phyloP scores from a whole-genome alignment of 805 yeast genomes.

The Cyberlindnera saturnus region DNA sequence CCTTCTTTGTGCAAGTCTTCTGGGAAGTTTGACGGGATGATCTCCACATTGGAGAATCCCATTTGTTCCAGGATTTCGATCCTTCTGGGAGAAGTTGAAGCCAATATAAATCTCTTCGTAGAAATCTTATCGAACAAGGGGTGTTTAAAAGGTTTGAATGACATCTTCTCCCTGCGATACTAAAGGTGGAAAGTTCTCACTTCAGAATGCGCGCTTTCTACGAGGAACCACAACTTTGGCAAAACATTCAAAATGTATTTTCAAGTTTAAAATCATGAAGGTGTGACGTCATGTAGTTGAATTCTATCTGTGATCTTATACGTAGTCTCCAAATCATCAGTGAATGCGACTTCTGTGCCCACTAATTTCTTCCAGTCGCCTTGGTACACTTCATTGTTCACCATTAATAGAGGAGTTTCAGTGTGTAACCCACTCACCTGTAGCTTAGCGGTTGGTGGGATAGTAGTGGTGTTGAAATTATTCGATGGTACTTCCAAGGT shows the following conservation, averaged over 20 bases:
- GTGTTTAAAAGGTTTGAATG: slow-evolving; percentile 23
- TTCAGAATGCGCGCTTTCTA: too few species aligned
- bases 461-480: slow-evolving; percentile 24
- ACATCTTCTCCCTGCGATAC: not conserved
- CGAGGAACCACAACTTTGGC: too few species aligned
- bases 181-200: too few species aligned
- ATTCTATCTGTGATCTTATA: slow-evolving; percentile 18
- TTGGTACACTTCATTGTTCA: slow-evolving; percentile 55
- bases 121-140: slow-evolving; percentile 25
- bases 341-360: slow-evolving; percentile 61
- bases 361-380: slow-evolving; percentile 74
- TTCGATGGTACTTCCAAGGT: slow-evolving; percentile 45
- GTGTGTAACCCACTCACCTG: slow-evolving; percentile 52
- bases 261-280: not conserved
- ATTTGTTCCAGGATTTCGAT: slow-evolving; percentile 60
- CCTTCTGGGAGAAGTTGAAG: slow-evolving; percentile 83
- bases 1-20: slow-evolving; percentile 63
- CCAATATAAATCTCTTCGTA: slow-evolving; percentile 45
- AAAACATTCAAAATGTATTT: not conserved
- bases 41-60: slow-evolving; percentile 39
- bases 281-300: slow-evolving; percentile 20
- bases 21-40: slow-evolving; percentile 63
- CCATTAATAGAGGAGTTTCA: slow-evolving; percentile 48
- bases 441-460: slow-evolving; percentile 36
- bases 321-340: slow-evolving; percentile 19